Evolutionary conservation across 441 rosid species (phyloP).

Genomic region (Pelargonium myrrhifolium): DNA sequence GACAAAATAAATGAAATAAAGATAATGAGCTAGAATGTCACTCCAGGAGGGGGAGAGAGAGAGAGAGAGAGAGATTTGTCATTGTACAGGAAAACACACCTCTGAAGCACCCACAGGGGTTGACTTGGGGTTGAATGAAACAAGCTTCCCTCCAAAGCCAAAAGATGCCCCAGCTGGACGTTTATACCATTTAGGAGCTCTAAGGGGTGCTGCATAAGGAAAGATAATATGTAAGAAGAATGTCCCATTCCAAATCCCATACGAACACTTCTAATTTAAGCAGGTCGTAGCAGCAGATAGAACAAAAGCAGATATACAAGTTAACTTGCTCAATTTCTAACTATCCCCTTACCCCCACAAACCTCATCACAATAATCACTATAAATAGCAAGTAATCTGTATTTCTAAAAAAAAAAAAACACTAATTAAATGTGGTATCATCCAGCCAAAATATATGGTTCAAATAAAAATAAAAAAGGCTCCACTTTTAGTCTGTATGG

Average conservation of each 20-base stretch:
- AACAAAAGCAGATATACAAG: background rate
- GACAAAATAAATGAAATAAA: constrained; percentile 9
- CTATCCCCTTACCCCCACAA: too few species aligned
- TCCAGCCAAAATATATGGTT: background rate
- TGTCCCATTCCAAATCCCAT: background rate
- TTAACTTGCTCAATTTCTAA: too few species aligned
- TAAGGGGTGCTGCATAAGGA: constrained; percentile 43
- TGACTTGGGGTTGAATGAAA: constrained; percentile 57
- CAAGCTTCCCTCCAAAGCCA: constrained; percentile 99
- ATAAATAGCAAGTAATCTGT: too few species aligned
- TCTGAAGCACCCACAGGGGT: constrained; percentile 61
- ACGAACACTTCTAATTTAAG: background rate
- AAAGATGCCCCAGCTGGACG: constrained; percentile 92
- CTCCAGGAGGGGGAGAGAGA: background rate
- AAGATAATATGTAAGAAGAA: constrained; percentile 7
- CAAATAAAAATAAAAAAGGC: background rate
- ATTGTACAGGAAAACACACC: constrained; percentile 37
- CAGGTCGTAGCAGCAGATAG: background rate
- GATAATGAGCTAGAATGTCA: constrained; percentile 12
- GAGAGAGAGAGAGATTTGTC: constrained; percentile 13
- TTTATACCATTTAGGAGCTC: constrained; percentile 98
- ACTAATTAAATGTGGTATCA: too few species aligned
- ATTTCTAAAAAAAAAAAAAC: too few species aligned
- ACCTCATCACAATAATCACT: too few species aligned
- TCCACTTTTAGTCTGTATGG: background rate